A percentile compares a stretch with the other conserved stretches of the same genome.
phyloP scores from a whole-genome alignment of 2,329 filamentous ascomycete genomes.

The Colletotrichum spaethianum region DNA sequence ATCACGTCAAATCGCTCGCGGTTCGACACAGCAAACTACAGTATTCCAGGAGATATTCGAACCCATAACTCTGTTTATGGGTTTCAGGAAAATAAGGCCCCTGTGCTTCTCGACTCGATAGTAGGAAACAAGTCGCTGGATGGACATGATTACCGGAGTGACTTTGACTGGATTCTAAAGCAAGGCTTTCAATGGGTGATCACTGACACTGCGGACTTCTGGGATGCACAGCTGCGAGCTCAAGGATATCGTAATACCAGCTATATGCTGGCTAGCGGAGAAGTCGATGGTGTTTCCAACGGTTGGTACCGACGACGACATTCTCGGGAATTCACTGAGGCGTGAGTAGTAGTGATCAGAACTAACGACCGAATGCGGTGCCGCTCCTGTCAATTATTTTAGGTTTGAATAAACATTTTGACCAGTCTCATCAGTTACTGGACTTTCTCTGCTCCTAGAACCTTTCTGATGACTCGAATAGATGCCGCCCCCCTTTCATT shows the following conservation, averaged over 20 bases:
- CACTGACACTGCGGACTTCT: constrained; percentile 12
- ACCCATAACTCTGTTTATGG: neutral
- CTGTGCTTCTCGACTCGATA: constrained; percentile 9
- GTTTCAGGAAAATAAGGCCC: neutral
- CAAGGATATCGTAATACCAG: constrained; percentile 12
- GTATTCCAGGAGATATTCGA: neutral
- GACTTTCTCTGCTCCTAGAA: too few species aligned
- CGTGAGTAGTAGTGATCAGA: neutral
- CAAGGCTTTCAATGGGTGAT: constrained; percentile 18
- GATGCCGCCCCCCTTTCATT: too few species aligned
- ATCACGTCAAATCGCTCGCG: neutral
- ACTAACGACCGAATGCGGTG: neutral
- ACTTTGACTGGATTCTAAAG: constrained; percentile 9
- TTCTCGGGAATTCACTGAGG: neutral
- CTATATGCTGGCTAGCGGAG: neutral
- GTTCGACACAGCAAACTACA: constrained; percentile 6
- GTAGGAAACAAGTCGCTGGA: constrained; percentile 15
- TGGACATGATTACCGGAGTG: constrained; percentile 10
- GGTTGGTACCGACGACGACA: constrained; percentile 37
- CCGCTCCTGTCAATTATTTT: neutral
- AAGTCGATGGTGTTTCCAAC: neutral
- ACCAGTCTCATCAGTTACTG: neutral
- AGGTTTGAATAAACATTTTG: neutral
- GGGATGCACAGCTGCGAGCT: constrained; percentile 5
- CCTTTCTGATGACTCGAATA: too few species aligned